Base-by-base conservation (phyloP, 371 early-diverging fungal species). In the Paraphysoderma sedebokerense region DNA sequence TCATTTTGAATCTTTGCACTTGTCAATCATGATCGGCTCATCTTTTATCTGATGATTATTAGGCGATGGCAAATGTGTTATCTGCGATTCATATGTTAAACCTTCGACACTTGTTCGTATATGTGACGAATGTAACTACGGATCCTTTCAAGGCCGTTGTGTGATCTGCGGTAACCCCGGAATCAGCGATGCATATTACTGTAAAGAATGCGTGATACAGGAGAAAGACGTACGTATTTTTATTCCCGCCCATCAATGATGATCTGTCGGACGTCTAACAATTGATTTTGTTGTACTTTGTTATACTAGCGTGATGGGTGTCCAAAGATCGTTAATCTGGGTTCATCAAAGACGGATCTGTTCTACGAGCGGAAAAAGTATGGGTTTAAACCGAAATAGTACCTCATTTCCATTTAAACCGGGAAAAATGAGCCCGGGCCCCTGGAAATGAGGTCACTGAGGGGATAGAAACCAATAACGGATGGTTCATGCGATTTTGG, bases 91-190 rank as follows among this genome's bases (percentile, higher is more conserved):
- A 62, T 84, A 83, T 48, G 93, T 92, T 13, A 71, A 81, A n/a
- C 90, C 89, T 30, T 77, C 82, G 28, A 87, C 82, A 17, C 51
- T 82, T 30, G 95, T 91, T 19, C 80, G 81, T 38, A 86, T 93
- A 40, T 96, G 97, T 61, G 93, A 92, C 54, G 95, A 93, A 59
- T 92, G 93, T 68, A 92, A 92, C 70, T 93, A 87, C 64, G 92
- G 84, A 44, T 76, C 82, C 33, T 80, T 76, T 52, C 85, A 87
- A 59, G 92, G 92, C 19, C 78, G 82, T 6, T 96, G 97, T 63
- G 82, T 92, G 8, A 64, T 92, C 49, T 96, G 97, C 58, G 91
- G 88, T 42, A 82, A 84, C 3, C 74, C 75, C 23, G 93, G 97
- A 30, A 77, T 90, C 19, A 79, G 86, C n/a, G 93, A 93, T 59